Evolutionary conservation across 225 moss, liverwort and hornwort species (phyloP).

Genomic region (Takakia lepidozioides): DNA sequence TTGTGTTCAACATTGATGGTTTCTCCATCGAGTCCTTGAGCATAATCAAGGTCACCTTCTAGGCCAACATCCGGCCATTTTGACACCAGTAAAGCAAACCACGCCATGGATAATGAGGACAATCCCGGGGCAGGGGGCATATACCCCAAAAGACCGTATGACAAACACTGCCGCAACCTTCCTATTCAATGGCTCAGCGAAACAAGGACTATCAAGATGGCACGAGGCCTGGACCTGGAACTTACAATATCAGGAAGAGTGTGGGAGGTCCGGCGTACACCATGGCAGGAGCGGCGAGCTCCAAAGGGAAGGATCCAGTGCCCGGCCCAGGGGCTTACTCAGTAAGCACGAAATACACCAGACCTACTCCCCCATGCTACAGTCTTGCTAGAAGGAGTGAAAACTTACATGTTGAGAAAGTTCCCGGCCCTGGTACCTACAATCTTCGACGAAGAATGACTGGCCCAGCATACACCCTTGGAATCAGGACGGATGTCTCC

Average conservation of each 20-base stretch:
- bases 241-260: not conserved
- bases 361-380: conserved; percentile 1
- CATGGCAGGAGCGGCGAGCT: not conserved
- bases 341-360: conserved; percentile 2
- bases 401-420: not conserved
- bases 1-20: no score
- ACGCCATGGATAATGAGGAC: no score
- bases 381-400: not conserved
- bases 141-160: not conserved
- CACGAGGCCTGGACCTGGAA: not conserved
- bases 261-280: not conserved
- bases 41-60: no score
- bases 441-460: not conserved
- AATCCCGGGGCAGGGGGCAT: conserved; percentile 3
- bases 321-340: conserved; percentile 3
- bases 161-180: not conserved
- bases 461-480: conserved; percentile 2
- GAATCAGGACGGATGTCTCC: not conserved
- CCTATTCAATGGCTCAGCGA: not conserved
- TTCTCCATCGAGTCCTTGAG: no score
- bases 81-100: no score
- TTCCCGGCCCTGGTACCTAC: conserved; percentile 1
- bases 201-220: not conserved
- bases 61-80: no score
- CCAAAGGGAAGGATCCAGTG: not conserved